Evolutionary conservation across 768 basidiomycete genomes (phyloP), one percentile per base, ranked within the genome.

Genomic region (Boletus edulis): DNA sequence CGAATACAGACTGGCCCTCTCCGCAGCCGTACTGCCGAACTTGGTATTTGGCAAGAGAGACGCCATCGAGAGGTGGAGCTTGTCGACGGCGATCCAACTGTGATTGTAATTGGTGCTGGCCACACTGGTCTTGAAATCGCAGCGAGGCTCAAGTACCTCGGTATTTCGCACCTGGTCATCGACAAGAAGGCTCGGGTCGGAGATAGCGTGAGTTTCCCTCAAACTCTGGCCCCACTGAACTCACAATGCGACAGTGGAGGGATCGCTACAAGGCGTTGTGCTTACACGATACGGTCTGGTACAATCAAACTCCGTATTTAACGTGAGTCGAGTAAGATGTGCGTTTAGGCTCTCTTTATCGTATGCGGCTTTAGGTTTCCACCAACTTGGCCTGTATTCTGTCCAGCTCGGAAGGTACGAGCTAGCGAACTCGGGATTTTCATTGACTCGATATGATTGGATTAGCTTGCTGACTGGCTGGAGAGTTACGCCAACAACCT

Each of bases 71-170:
- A 52, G 13, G 34, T 45, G 15, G 51, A 78, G 31, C 85, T 84
- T 59, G 69, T 67, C 32, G 77, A 76, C n/a, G 64, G 59, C 8
- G 75, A 78, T 37, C 85, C 86, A 0, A 76, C 75, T 2, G 88
- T 86, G 11, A 65, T 89, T 29, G 72, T 89, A 22, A 71, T 87
- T 18, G 84, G 86, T 12, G 86, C 78, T 0, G 86, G 86, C 0
- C 89, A 89, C 52, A 80, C 78, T 57, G 90, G 88, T 2, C 69
- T 93, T 29, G 81, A 78, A 39, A 64, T 82, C 3, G 86, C 87
- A 0, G 85, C 86, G 2, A 75, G 86, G n/a, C 71, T 91, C 51
- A 84, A 84, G 61, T 75, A 74, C 40, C 71, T 89, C 24, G 82
- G 79, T 18, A 69, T 91, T 13, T 61, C 73, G 2, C 72, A 78